A percentile compares a stretch with the other conserved stretches of the same genome.
Evolutionary conservation across 805 yeast species (phyloP).

Genomic region (Pichia rugopelliculosa): DNA sequence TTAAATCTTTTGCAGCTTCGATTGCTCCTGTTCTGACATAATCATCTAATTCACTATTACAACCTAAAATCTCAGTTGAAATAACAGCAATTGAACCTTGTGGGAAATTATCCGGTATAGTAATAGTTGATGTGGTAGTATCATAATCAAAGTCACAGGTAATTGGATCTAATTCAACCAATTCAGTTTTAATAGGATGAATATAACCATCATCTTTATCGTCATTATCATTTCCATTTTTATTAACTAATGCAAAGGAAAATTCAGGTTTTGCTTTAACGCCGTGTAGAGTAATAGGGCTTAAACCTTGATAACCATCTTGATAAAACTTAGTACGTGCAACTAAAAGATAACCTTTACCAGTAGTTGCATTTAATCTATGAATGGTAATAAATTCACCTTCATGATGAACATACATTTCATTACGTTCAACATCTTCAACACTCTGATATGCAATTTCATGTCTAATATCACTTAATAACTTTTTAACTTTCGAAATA

Average conservation of each 20-base stretch:
- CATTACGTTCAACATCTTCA: constrained; percentile 55
- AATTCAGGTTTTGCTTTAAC: constrained; percentile 50
- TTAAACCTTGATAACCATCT: constrained; percentile 43
- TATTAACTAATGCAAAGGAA: constrained; percentile 45
- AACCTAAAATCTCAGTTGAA: constrained; percentile 59
- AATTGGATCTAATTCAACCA: constrained; percentile 48
- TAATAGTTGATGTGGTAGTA: constrained; percentile 43
- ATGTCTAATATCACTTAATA: constrained; percentile 50
- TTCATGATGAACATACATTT: constrained; percentile 91
- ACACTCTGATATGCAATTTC: constrained; percentile 47
- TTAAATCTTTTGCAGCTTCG: constrained; percentile 57
- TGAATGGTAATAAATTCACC: constrained; percentile 90
- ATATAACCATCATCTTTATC: constrained; percentile 23
- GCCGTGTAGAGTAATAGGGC: constrained; percentile 54
- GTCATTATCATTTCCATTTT: constrained; percentile 17
- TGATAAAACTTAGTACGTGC: constrained; percentile 73
- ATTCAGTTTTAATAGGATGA: constrained; percentile 58
- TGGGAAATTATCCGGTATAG: constrained; percentile 58
- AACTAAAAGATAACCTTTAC: constrained; percentile 81
- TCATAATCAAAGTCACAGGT: constrained; percentile 35
- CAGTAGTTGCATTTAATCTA: constrained; percentile 73
- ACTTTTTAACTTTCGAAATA: constrained; percentile 63
- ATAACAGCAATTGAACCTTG: constrained; percentile 88
- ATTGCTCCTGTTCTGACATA: constrained; percentile 70
- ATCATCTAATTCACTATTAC: constrained; percentile 56